Conservation (phyloP, 805 yeast species). For the Zygoascus ofunaensis region DNA sequence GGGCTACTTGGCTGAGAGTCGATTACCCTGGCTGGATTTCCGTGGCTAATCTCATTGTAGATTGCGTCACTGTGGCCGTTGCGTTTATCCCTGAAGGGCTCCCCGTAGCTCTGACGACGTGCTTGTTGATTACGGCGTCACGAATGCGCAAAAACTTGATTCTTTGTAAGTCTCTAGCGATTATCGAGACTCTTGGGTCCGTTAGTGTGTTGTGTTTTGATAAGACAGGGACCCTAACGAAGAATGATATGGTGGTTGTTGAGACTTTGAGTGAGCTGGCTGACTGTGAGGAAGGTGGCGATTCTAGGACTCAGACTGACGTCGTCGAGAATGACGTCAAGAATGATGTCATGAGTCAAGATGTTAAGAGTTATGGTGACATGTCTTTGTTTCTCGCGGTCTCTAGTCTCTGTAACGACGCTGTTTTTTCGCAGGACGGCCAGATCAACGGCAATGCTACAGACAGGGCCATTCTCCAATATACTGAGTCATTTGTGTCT, state of each 20-base stretch:
- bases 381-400: constrained; percentile 5
- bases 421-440: too few species aligned
- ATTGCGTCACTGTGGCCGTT: constrained; percentile 37
- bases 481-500: constrained; percentile 22
- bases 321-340: constrained; percentile 9
- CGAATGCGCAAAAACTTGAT: constrained; percentile 38
- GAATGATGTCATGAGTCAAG: constrained; percentile 17
- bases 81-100: constrained; percentile 44
- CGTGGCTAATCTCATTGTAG: constrained; percentile 31
- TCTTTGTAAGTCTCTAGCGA: constrained; percentile 38
- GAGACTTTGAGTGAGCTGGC: neutral
- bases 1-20: constrained; percentile 38
- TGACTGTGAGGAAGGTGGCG: constrained; percentile 6
- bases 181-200: constrained; percentile 50
- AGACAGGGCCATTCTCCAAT: constrained; percentile 36
- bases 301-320: neutral
- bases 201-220: constrained; percentile 47
- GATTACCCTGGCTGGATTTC: constrained; percentile 35
- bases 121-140: constrained; percentile 40
- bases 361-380: constrained; percentile 14
- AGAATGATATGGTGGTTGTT: constrained; percentile 35
- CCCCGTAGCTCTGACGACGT: constrained; percentile 42
- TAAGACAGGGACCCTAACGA: constrained; percentile 43
- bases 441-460: constrained; percentile 40
- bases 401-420: neutral